Percentiles rank a stretch among this genome's conserved stretches.
These are phyloP conservation scores for Candida pseudofarinosa DNA, from an alignment of 805 yeast species.

Conservation along the genomic window DNA sequence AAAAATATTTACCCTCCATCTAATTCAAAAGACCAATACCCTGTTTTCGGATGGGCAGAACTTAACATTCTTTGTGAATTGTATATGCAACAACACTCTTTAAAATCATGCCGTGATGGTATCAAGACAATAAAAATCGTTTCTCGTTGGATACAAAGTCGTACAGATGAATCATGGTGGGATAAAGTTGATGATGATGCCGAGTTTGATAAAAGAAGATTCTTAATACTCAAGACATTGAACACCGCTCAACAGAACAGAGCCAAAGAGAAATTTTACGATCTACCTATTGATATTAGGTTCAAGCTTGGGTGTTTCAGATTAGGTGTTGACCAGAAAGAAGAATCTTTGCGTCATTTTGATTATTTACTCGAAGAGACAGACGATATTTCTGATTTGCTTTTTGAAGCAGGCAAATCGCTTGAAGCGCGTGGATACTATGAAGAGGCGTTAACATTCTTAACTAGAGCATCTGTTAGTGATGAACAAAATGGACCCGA, in stretches of 20 bases:
- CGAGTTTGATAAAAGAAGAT: conserved; percentile 77
- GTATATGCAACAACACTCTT: conserved; percentile 64
- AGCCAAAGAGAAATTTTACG: conserved; percentile 23
- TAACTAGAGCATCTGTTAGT: conserved; percentile 51
- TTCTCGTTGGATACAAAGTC: conserved; percentile 76
- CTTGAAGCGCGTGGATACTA: conserved; percentile 65
- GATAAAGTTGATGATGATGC: conserved; percentile 62
- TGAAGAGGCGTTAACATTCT: conserved; percentile 71
- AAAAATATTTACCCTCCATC: conserved; percentile 44
- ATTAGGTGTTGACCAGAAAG: conserved; percentile 54
- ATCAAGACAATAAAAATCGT: conserved; percentile 62
- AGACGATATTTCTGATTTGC: conserved; percentile 69
- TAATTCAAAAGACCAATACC: conserved; percentile 18
- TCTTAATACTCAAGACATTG: conserved; percentile 23
- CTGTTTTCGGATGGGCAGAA: conserved; percentile 82
- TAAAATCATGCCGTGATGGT: conserved; percentile 42
- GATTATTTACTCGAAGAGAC: conserved; percentile 52
- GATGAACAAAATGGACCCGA: conserved; percentile 51
- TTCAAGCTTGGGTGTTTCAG: conserved; percentile 75
- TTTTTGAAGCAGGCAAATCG: conserved; percentile 69
- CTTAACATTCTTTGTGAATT: conserved; percentile 80
- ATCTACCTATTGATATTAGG: conserved; percentile 83
- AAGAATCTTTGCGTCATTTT: conserved; percentile 75
- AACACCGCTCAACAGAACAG: conserved; percentile 14
- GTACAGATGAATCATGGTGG: conserved; percentile 67